These are phyloP conservation scores for Canna indica DNA, from an alignment of 176 grass and related monocot species.

Conservation along the genomic window DNA sequence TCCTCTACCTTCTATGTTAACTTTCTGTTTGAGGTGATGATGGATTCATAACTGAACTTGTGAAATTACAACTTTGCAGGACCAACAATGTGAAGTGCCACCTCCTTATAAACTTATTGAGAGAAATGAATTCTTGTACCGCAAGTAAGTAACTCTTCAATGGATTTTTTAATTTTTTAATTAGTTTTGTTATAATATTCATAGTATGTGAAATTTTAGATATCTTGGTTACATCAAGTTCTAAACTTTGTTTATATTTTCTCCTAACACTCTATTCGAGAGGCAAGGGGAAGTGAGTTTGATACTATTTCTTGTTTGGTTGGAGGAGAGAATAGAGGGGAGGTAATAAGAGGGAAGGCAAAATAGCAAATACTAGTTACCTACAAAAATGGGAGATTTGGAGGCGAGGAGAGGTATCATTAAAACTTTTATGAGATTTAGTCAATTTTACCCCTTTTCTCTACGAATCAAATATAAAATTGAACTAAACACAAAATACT, in stretches of 20 bases:
- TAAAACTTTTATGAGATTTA: too few relatives aligned
- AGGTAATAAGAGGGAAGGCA: too few relatives aligned
- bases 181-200: neutral
- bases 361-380: too few relatives aligned
- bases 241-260: neutral
- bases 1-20: neutral
- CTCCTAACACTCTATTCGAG: too few relatives aligned
- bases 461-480: too few relatives aligned
- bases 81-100: constrained; percentile 27
- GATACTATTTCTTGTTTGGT: too few relatives aligned
- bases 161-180: constrained; percentile 3
- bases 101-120: constrained; percentile 72
- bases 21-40: neutral
- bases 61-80: constrained; percentile 21
- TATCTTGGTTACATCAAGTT: neutral
- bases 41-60: neutral
- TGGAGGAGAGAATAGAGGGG: too few relatives aligned
- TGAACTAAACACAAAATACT: too few relatives aligned
- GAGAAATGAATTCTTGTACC: constrained; percentile 65
- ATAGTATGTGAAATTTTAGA: neutral
- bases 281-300: too few relatives aligned
- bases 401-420: too few relatives aligned
- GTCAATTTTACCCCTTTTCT: too few relatives aligned
- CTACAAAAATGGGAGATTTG: too few relatives aligned
- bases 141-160: constrained; percentile 36